Conservation (phyloP, 2,329 filamentous ascomycete species). For the Cordyceps tenuipes region DNA sequence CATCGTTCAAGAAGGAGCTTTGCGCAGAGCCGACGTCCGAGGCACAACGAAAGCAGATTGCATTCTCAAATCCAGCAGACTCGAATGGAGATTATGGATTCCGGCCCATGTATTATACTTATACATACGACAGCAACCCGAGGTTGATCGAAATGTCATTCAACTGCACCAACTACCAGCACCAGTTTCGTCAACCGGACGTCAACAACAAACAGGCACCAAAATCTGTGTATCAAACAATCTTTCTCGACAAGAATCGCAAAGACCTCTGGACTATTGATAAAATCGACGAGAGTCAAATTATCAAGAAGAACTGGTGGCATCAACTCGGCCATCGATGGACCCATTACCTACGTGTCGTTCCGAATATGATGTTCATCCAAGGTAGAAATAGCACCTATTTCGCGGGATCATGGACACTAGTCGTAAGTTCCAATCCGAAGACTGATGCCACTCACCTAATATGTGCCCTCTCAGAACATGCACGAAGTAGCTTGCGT, state of each 20-base stretch:
- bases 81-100: conserved; percentile 44
- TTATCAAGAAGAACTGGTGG: conserved; percentile 59
- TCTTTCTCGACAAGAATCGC: conserved; percentile 53
- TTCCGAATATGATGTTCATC: conserved; percentile 65
- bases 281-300: conserved; percentile 50
- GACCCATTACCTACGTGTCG: conserved; percentile 56
- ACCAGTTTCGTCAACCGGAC: conserved; percentile 50
- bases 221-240: conserved; percentile 62
- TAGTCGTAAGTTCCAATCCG: conserved; percentile 41
- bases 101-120: conserved; percentile 58
- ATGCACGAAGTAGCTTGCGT: conserved; percentile 65
- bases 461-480: conserved; percentile 33
- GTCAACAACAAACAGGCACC: conserved; percentile 22
- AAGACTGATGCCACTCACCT: neutral
- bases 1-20: conserved; percentile 43
- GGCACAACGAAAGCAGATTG: conserved; percentile 30
- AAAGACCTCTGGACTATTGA: conserved; percentile 49
- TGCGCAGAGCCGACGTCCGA: conserved; percentile 38
- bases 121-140: conserved; percentile 47
- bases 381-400: conserved; percentile 55
- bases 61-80: conserved; percentile 35
- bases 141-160: conserved; percentile 62
- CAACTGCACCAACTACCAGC: conserved; percentile 68
- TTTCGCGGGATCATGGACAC: conserved; percentile 60
- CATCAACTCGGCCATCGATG: conserved; percentile 58